Evolutionary conservation across 2,329 filamentous ascomycete genomes (phyloP).

Genomic region (Microdochium paspali): DNA sequence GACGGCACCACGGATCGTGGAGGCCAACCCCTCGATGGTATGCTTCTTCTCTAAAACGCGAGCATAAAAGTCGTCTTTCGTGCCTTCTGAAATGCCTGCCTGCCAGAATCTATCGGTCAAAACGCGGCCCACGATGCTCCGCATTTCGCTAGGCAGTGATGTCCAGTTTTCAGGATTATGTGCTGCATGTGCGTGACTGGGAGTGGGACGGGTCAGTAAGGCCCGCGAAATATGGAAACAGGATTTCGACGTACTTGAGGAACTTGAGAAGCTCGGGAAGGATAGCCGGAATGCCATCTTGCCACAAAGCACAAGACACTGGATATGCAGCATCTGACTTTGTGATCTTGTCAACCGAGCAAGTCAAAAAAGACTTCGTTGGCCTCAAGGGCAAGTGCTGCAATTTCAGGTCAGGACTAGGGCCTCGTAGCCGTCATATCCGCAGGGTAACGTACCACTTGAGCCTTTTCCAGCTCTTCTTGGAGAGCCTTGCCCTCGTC

Average conservation of each 20-base stretch:
- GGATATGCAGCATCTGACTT: constrained; percentile 64
- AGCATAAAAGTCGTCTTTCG: constrained; percentile 93
- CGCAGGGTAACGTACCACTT: constrained; percentile 41
- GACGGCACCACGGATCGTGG: constrained; percentile 81
- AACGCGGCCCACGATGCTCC: constrained; percentile 67
- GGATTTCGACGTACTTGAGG: constrained; percentile 46
- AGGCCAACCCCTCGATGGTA: constrained; percentile 88
- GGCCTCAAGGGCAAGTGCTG: constrained; percentile 69
- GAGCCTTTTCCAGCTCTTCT: constrained; percentile 64
- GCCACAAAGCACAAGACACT: constrained; percentile 75
- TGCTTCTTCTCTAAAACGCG: constrained; percentile 80
- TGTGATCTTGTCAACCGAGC: constrained; percentile 82
- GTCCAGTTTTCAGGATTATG: constrained; percentile 82
- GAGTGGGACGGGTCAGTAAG: constrained; percentile 6
- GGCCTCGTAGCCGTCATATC: not conserved
- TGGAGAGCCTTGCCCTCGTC: constrained; percentile 72
- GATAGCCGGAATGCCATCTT: constrained; percentile 69
- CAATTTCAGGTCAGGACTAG: not conserved
- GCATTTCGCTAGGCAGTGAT: constrained; percentile 65
- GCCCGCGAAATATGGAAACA: constrained; percentile 3
- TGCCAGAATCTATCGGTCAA: constrained; percentile 97
- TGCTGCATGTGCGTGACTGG: constrained; percentile 78
- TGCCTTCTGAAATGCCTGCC: constrained; percentile 90
- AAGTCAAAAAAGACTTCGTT: constrained; percentile 86
- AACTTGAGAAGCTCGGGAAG: constrained; percentile 82